These are phyloP conservation scores for Chlorencoelia australis DNA, from an alignment of 2,329 filamentous ascomycete genomes.

Conservation along the genomic window DNA sequence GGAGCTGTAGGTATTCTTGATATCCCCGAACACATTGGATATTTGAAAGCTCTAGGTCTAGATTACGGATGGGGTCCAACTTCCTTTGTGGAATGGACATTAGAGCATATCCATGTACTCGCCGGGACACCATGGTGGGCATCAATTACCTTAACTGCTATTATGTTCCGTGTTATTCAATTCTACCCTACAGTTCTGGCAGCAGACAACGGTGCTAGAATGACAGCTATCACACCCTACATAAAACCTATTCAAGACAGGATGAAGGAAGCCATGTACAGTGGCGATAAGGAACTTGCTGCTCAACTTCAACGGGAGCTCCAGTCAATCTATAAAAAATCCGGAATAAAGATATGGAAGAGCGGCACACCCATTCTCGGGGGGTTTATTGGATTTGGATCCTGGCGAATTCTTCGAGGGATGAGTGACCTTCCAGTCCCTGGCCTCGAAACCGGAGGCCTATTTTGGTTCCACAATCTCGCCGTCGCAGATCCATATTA, in stretches of 20 bases:
- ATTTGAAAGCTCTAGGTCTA: constrained; percentile 70
- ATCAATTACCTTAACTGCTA: constrained; percentile 55
- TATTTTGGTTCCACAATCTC: constrained; percentile 72
- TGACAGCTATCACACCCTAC: constrained; percentile 50
- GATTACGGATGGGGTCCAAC: constrained; percentile 82
- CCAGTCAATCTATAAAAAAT: constrained; percentile 37
- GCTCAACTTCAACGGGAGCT: constrained; percentile 40
- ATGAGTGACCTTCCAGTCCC: constrained; percentile 77
- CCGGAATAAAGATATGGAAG: constrained; percentile 43
- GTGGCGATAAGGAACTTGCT: constrained; percentile 37
- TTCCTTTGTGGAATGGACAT: constrained; percentile 57
- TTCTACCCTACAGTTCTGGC: constrained; percentile 55
- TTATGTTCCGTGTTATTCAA: constrained; percentile 54
- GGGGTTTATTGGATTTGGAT: constrained; percentile 66
- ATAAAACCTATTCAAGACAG: constrained; percentile 45
- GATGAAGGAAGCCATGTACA: constrained; percentile 32
- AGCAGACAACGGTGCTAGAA: constrained; percentile 50
- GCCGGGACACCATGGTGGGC: constrained; percentile 72
- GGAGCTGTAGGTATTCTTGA: constrained; percentile 14
- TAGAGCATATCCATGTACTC: constrained; percentile 78
- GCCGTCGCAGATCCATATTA: constrained; percentile 68
- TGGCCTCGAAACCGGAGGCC: constrained; percentile 57
- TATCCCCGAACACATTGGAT: constrained; percentile 60
- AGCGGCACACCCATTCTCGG: constrained; percentile 49
- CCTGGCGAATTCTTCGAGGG: constrained; percentile 65